phyloP scores from a whole-genome alignment of 192 early-diverging fungal species.

The Polychytrium aggregatum region DNA sequence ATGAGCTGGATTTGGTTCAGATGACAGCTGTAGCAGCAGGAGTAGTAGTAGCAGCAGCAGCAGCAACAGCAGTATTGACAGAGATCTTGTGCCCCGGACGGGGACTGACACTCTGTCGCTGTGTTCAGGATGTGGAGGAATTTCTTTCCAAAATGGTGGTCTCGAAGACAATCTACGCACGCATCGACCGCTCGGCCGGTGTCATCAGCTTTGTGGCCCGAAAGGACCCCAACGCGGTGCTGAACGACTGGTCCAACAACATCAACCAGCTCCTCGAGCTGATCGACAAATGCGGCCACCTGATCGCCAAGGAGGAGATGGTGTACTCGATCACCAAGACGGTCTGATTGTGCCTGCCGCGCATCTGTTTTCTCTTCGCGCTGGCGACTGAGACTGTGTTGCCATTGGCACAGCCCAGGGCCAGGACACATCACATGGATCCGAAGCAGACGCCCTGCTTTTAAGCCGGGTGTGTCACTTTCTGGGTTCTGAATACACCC shows the following conservation, averaged over 20 bases:
- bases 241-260: conserved; percentile 90
- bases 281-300: conserved; percentile 80
- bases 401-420: no score
- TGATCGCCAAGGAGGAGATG: conserved; percentile 51
- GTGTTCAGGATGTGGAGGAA: conserved; percentile 68
- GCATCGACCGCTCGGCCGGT: conserved; percentile 86
- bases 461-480: no score
- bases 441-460: no score
- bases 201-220: conserved; percentile 76
- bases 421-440: no score
- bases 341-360: no score
- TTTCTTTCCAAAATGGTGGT: conserved; percentile 91
- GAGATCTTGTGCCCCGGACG: no score
- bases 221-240: conserved; percentile 75
- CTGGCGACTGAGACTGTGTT: no score
- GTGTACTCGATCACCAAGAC: conserved; percentile 26
- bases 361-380: no score
- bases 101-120: neutral
- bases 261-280: conserved; percentile 77
- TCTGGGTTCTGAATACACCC: no score
- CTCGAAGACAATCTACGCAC: conserved; percentile 88
- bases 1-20: neutral
- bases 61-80: no score
- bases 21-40: neutral
- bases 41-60: no score